phyloP scores from a whole-genome alignment of 1,139 yeast species.

The Geotrichum cucujoidarum region DNA sequence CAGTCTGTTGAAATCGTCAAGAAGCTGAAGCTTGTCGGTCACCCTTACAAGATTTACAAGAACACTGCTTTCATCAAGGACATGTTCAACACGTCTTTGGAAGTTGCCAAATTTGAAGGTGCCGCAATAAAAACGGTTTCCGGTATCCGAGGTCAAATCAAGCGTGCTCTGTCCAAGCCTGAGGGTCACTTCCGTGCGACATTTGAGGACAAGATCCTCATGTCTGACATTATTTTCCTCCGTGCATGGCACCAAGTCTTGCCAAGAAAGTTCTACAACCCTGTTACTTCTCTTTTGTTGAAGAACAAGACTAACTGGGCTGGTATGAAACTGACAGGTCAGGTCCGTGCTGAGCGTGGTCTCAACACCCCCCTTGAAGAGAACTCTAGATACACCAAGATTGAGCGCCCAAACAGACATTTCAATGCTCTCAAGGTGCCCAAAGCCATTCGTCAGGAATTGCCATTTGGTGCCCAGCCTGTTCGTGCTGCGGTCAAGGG shows the following conservation, averaged over 20 bases:
- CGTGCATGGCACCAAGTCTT: conserved; percentile 97
- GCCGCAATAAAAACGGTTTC: conserved; percentile 95
- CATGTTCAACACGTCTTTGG: conserved; percentile 88
- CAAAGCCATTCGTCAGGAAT: conserved; percentile 60
- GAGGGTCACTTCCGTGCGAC: conserved; percentile 99
- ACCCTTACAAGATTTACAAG: conserved; percentile 88
- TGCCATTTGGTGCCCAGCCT: conserved; percentile 91
- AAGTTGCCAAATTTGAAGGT: conserved; percentile 97
- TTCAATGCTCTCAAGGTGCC: conserved; percentile 89
- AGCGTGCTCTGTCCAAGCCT: conserved; percentile 87
- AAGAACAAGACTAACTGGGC: conserved; percentile 80
- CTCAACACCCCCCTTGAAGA: conserved; percentile 57
- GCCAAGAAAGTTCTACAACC: conserved; percentile 87
- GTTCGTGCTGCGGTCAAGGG: conserved; percentile 33
- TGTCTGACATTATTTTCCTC: conserved; percentile 83
- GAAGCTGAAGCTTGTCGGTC: conserved; percentile 89
- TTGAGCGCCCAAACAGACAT: conserved; percentile 80
- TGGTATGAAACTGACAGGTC: conserved; percentile 95
- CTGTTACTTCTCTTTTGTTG: conserved; percentile 83
- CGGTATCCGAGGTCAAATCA: conserved; percentile 96
- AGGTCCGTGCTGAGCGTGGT: conserved; percentile 73
- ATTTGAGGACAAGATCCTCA: conserved; percentile 87
- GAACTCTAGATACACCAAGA: conserved; percentile 66
- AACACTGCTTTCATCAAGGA: conserved; percentile 96
- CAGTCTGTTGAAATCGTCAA: conserved; percentile 86